Conservation (phyloP, 163 green algal genomes). For the Scenedesmus sp. region DNA sequence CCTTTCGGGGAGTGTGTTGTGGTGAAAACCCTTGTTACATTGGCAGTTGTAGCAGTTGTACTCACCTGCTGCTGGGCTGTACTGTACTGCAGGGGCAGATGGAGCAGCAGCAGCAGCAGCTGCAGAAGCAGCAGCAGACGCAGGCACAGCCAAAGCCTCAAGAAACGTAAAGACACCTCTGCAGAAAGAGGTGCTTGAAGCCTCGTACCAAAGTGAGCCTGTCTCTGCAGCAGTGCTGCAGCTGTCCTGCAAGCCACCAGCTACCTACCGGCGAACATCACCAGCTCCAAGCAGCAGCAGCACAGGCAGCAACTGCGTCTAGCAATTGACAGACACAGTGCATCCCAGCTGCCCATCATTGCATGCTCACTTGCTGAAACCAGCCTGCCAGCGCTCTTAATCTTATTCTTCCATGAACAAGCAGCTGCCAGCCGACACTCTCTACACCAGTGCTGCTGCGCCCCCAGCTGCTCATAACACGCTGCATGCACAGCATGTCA, state of each 20-base stretch:
- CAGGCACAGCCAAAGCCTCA: not conserved
- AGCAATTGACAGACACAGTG: not conserved
- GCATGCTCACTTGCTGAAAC: no score
- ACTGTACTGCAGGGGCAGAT: not conserved
- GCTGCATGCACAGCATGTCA: no score
- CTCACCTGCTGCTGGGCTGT: not conserved
- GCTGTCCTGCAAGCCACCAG: not conserved
- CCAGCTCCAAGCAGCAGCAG: not conserved
- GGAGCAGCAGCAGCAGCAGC: slow-evolving; percentile 3
- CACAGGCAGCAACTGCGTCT: not conserved
- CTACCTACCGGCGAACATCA: not conserved
- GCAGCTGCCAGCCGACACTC: not conserved
- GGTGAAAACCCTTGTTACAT: not conserved
- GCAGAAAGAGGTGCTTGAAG: slow-evolving; percentile 86
- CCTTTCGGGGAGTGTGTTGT: not conserved
- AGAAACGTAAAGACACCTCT: slow-evolving; percentile 77
- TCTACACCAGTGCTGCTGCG: not conserved
- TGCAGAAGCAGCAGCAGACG: not conserved
- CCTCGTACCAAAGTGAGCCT: slow-evolving; percentile 68
- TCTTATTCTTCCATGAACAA: not conserved
- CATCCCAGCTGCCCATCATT: not conserved
- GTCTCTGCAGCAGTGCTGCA: not conserved
- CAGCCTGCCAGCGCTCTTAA: no score
- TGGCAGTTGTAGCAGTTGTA: not conserved
- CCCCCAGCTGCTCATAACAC: not conserved